These are phyloP conservation scores for Chrysoporthe austroafricana DNA, from an alignment of 2,329 filamentous ascomycete genomes.

Conservation along the genomic window DNA sequence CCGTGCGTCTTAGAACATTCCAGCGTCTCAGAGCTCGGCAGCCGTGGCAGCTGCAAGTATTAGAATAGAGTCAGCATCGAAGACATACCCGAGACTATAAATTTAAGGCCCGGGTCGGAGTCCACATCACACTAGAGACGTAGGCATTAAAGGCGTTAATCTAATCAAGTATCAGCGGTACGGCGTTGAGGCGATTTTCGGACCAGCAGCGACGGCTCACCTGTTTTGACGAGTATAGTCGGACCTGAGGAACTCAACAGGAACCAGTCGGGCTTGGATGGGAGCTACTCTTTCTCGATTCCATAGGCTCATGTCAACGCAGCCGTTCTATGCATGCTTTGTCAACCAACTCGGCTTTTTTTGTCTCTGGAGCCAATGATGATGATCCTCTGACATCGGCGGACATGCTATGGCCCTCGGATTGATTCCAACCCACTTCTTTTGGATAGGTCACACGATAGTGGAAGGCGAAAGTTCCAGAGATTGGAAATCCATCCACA, in stretches of 20 bases:
- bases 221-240: slow-evolving; percentile 51
- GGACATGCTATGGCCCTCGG: no score
- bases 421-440: not conserved
- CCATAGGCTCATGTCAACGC: slow-evolving; percentile 48
- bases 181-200: no score
- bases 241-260: slow-evolving; percentile 47
- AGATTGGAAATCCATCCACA: not conserved
- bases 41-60: no score
- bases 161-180: slow-evolving; percentile 43
- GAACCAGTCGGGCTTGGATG: slow-evolving; percentile 55
- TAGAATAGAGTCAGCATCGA: no score
- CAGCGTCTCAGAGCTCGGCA: no score
- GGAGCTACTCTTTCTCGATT: slow-evolving; percentile 48
- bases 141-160: slow-evolving; percentile 51
- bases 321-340: slow-evolving; percentile 35
- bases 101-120: no score
- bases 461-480: not conserved
- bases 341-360: no score
- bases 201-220: not conserved
- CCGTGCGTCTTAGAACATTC: no score
- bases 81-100: no score
- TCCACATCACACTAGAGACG: no score
- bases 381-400: no score
- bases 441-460: not conserved
- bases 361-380: no score